Conservation (phyloP, 495 filamentous ascomycete genomes). For the Thozetella sp. region DNA sequence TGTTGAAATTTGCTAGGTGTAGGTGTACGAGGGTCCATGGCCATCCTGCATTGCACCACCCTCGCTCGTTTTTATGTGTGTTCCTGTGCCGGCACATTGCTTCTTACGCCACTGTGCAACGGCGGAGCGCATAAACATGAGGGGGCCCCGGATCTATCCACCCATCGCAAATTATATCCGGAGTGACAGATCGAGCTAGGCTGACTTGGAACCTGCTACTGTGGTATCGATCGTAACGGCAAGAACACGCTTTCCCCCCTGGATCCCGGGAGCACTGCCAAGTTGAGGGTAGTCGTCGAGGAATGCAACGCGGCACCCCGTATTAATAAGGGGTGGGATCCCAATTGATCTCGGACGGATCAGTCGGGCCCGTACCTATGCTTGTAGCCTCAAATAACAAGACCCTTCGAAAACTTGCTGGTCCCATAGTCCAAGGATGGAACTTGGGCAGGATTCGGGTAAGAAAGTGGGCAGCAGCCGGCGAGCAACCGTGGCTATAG, state of each 20-base stretch:
- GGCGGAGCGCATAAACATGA: too few species aligned
- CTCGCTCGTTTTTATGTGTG: too few species aligned
- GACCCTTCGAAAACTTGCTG: neutral
- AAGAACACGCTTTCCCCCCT: too few species aligned
- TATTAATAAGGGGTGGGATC: neutral
- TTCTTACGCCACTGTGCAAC: too few species aligned
- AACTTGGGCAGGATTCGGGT: too few species aligned
- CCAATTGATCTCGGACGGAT: neutral
- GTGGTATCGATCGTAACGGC: too few species aligned
- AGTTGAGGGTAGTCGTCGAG: neutral
- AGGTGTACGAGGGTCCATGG: too few species aligned
- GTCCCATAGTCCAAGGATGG: too few species aligned
- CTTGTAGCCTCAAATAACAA: neutral
- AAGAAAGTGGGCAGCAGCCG: too few species aligned
- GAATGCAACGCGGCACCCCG: neutral
- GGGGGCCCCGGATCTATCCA: neutral
- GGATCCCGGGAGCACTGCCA: neutral
- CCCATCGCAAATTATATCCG: neutral
- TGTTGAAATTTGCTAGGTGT: neutral
- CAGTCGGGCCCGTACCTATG: neutral
- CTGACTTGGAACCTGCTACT: neutral
- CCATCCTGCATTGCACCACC: too few species aligned
- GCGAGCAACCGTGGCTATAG: too few species aligned
- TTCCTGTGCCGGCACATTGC: too few species aligned
- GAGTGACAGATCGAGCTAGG: neutral